A percentile compares a stretch with the other conserved stretches of the same genome.
These are phyloP conservation scores for Neofusicoccum sp. DNA, from an alignment of 2,329 filamentous ascomycete species.

Conservation along the genomic window DNA sequence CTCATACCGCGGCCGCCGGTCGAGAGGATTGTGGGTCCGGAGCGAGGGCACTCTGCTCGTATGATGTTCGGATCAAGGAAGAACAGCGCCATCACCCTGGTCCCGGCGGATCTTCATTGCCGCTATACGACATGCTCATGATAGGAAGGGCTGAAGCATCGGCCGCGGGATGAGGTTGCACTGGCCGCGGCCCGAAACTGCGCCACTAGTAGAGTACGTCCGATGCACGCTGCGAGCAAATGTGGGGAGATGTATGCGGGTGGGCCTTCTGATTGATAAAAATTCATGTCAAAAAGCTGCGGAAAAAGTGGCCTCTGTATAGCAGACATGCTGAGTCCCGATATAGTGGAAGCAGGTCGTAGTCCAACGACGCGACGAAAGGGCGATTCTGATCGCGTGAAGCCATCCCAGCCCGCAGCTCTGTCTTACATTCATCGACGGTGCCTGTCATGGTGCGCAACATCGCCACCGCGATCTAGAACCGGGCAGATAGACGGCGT, in stretches of 20 bases:
- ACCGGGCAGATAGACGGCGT: not conserved
- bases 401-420: not conserved
- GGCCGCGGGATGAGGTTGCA: constrained; percentile 4
- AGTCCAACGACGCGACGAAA: not conserved
- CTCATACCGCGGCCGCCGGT: not conserved
- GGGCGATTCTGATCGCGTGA: not conserved
- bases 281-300: constrained; percentile 7
- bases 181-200: constrained; percentile 7
- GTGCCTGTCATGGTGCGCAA: constrained; percentile 13
- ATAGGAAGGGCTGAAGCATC: not conserved
- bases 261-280: constrained; percentile 13
- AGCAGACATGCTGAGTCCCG: not conserved
- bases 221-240: constrained; percentile 3
- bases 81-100: not conserved
- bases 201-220: not conserved
- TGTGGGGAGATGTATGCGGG: constrained; percentile 10
- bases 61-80: constrained; percentile 2
- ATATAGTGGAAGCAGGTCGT: not conserved
- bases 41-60: not conserved
- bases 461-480: not conserved
- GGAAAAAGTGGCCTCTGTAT: constrained; percentile 2
- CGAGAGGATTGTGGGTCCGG: constrained; percentile 5
- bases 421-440: constrained; percentile 1
- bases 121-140: not conserved
- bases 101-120: not conserved